phyloP scores from a whole-genome alignment of 78 protist species.

The Emiliania huxleyi region DNA sequence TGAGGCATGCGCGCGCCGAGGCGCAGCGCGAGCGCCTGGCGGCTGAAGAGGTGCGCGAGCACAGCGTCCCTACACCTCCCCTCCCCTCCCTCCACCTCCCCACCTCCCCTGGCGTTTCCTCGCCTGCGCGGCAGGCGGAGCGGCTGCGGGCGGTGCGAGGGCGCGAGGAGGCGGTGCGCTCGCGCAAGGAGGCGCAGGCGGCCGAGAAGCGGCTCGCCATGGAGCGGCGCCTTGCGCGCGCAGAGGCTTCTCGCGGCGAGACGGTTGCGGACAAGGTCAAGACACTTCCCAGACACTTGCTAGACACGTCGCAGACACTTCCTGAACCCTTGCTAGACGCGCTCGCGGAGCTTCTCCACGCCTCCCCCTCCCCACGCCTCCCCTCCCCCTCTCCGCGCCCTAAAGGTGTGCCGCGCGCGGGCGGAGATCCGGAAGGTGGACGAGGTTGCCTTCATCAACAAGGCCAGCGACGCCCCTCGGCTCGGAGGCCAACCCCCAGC shows the following conservation, averaged over 20 bases:
- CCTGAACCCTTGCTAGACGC: too few relatives aligned
- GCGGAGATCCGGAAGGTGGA: constrained; percentile 1
- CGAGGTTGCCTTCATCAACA: constrained; percentile 18
- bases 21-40: not conserved
- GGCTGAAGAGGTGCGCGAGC: not conserved
- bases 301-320: too few relatives aligned
- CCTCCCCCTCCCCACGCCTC: too few relatives aligned
- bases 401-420: not conserved
- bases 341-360: too few relatives aligned
- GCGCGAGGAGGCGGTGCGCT: constrained; percentile 6
- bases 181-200: not conserved
- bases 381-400: too few relatives aligned
- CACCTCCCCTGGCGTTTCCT: too few relatives aligned
- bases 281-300: too few relatives aligned
- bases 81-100: too few relatives aligned
- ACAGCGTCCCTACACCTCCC: too few relatives aligned
- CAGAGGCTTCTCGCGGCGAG: not conserved
- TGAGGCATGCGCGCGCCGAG: not conserved
- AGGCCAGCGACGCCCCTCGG: not conserved
- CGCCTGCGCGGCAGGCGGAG: not conserved
- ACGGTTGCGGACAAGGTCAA: not conserved
- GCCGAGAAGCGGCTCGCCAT: not conserved
- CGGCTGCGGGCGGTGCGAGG: not conserved
- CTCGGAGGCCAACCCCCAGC: not conserved
- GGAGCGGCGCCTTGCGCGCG: not conserved